These are phyloP conservation scores for Entonaema liquescens DNA, from an alignment of 495 filamentous ascomycete species.

Conservation along the genomic window DNA sequence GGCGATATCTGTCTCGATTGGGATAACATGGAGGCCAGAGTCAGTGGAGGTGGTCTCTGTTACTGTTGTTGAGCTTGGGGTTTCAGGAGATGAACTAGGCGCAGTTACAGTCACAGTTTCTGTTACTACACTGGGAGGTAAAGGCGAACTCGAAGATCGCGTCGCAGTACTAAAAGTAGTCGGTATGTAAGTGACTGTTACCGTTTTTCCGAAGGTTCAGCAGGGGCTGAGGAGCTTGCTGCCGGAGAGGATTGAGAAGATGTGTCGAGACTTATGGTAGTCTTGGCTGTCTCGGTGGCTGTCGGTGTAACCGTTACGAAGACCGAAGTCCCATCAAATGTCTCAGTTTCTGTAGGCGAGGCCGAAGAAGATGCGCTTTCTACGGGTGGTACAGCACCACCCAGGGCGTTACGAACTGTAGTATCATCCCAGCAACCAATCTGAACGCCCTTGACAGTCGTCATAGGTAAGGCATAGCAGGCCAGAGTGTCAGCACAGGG, in stretches of 20 bases:
- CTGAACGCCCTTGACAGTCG: constrained; percentile 46
- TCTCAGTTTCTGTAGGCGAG: neutral
- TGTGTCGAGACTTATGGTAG: constrained; percentile 22
- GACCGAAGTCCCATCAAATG: constrained; percentile 6
- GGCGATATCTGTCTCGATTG: constrained; percentile 17
- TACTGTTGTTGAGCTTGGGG: constrained; percentile 3
- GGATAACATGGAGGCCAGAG: constrained; percentile 31
- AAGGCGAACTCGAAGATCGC: constrained; percentile 15
- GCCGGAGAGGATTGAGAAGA: constrained; percentile 9
- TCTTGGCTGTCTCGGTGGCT: constrained; percentile 29
- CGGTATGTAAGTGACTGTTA: constrained; percentile 31
- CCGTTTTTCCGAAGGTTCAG: constrained; percentile 21
- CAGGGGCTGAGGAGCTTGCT: neutral
- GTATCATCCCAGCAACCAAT: constrained; percentile 49
- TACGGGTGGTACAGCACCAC: constrained; percentile 16
- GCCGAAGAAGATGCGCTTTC: constrained; percentile 13
- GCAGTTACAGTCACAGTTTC: constrained; percentile 34
- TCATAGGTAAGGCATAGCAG: constrained; percentile 56
- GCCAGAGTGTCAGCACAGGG: constrained; percentile 41
- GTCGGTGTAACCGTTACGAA: constrained; percentile 32
- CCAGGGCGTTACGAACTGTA: constrained; percentile 43
- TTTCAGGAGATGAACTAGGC: constrained; percentile 7
- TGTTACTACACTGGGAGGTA: constrained; percentile 19
- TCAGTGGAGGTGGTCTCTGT: constrained; percentile 14
- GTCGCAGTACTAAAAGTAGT: constrained; percentile 35